These are phyloP conservation scores for Exophiala viscosa DNA, from an alignment of 2,329 filamentous ascomycete genomes.

Conservation along the genomic window DNA sequence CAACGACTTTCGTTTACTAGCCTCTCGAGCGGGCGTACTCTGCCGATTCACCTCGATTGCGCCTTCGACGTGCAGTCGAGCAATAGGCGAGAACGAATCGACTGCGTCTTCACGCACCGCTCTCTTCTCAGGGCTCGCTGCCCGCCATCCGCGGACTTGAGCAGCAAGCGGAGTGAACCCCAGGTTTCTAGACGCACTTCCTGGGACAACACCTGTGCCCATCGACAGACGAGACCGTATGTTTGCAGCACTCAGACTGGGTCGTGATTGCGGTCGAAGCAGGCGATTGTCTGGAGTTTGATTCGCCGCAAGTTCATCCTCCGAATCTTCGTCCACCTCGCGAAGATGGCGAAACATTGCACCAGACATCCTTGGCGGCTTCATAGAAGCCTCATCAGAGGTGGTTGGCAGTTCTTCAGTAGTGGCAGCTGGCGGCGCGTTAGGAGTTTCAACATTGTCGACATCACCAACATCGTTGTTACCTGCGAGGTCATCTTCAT, in stretches of 20 bases:
- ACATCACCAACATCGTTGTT: slow-evolving; percentile 1
- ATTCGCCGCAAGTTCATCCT: slow-evolving; percentile 30
- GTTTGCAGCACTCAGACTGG: slow-evolving; percentile 13
- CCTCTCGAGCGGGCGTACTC: slow-evolving; percentile 29
- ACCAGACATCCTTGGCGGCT: slow-evolving; percentile 13
- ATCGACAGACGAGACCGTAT: slow-evolving; percentile 21
- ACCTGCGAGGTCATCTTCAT: slow-evolving; percentile 12
- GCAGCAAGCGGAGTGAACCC: slow-evolving; percentile 64
- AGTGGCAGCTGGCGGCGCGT: background rate
- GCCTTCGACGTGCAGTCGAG: slow-evolving; percentile 21
- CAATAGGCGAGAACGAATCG: slow-evolving; percentile 24
- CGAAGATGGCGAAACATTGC: slow-evolving; percentile 15
- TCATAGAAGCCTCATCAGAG: background rate
- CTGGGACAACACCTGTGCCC: slow-evolving; percentile 9
- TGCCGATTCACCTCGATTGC: slow-evolving; percentile 27
- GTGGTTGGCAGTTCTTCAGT: background rate
- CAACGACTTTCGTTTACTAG: slow-evolving; percentile 23
- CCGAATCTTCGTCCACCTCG: slow-evolving; percentile 26
- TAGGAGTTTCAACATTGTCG: background rate
- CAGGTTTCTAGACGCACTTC: slow-evolving; percentile 31
- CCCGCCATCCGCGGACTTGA: slow-evolving; percentile 61
- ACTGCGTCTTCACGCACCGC: slow-evolving; percentile 25
- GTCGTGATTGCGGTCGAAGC: slow-evolving; percentile 10
- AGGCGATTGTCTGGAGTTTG: slow-evolving; percentile 23
- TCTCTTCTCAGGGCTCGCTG: slow-evolving; percentile 50